Evolutionary conservation across 805 yeast genomes (phyloP).

Genomic region (Wickerhamiella brachini): DNA sequence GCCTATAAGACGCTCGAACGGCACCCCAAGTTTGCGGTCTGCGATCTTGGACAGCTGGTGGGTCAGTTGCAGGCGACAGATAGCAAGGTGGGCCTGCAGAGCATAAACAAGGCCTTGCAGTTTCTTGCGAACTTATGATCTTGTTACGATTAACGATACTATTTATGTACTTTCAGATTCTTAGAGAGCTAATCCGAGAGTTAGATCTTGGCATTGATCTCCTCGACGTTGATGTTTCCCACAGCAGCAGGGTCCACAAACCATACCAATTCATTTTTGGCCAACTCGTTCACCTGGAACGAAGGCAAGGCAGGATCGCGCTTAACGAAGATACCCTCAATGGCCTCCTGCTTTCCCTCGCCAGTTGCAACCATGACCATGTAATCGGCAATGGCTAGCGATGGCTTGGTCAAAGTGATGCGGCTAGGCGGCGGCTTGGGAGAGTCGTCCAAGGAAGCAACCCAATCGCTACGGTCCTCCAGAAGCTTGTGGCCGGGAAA

Average conservation of each 20-base stretch:
- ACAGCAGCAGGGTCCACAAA: slow-evolving; percentile 73
- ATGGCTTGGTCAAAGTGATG: slow-evolving; percentile 77
- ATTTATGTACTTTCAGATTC: slow-evolving; percentile 2
- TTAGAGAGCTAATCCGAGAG: neutral
- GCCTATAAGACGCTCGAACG: slow-evolving; percentile 71
- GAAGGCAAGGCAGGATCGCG: slow-evolving; percentile 39
- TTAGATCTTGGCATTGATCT: slow-evolving; percentile 1
- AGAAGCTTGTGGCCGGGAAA: slow-evolving; percentile 74
- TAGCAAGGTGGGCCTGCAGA: slow-evolving; percentile 18
- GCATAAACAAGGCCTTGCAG: slow-evolving; percentile 18
- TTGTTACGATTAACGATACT: neutral
- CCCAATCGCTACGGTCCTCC: slow-evolving; percentile 35
- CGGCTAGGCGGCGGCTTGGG: slow-evolving; percentile 91
- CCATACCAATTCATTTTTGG: slow-evolving; percentile 48
- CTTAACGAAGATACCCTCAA: slow-evolving; percentile 52
- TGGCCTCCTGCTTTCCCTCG: slow-evolving; percentile 59
- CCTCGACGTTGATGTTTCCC: slow-evolving; percentile 24
- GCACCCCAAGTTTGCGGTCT: slow-evolving; percentile 29
- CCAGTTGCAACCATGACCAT: slow-evolving; percentile 87
- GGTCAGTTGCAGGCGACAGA: slow-evolving; percentile 12
- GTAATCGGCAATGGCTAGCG: slow-evolving; percentile 36
- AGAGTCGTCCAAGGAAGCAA: slow-evolving; percentile 61
- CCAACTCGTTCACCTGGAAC: slow-evolving; percentile 52
- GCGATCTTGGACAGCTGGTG: slow-evolving; percentile 16
- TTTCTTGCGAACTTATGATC: slow-evolving; percentile 6